Evolutionary conservation across 2,329 filamentous ascomycete genomes (phyloP), one percentile per base, ranked within the genome.

Genomic region (Sarocladium brachiariae): DNA sequence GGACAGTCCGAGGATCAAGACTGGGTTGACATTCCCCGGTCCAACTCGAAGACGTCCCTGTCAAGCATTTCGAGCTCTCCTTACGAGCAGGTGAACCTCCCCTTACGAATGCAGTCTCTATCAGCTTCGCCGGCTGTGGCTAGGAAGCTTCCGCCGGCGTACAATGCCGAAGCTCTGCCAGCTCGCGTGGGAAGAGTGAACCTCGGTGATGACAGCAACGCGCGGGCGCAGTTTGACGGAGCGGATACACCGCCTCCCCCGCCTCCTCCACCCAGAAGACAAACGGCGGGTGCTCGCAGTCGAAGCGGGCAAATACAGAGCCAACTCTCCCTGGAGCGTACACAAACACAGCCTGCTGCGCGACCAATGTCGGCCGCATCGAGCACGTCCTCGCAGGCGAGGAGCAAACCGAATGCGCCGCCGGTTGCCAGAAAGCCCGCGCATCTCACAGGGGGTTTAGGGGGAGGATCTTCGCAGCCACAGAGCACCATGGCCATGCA

Each of bases 1-100:
- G 77, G 76, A 1, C 73, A 78, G 1, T 83, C 79, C 2, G 76
- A 84, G 27, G 88, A 95, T 64, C 80, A 85, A 9, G 91, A 96
- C 60, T 97, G 93, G 93, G 81, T 95, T 37, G 77, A 76, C 3
- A 72, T 85, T 5, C 75, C 80, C 19, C 70, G 78, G 27, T 69
- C 75, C 2, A 71, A 74, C 37, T 78, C 78, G 14, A 73, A 76
- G 33, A 64, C 77, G 25, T 78, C 76, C 1, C 71, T 77, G 0
- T 79, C 76, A 2, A 80, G 74, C 60, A 73, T 82, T 53, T 81
- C 78, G 9, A 80, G 73, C 50, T 82, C 77, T 18, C 77, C 76
- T 1, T 82, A 78, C 55, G 79, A 82, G 56, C 75, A 81, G 52
- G 71, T 81, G 52, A 75, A 72, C 53, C 67, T 77, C 48, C 76